phyloP scores from a whole-genome alignment of 1,284 basidiomycete genomes.

The Cystobasidium sp. region DNA sequence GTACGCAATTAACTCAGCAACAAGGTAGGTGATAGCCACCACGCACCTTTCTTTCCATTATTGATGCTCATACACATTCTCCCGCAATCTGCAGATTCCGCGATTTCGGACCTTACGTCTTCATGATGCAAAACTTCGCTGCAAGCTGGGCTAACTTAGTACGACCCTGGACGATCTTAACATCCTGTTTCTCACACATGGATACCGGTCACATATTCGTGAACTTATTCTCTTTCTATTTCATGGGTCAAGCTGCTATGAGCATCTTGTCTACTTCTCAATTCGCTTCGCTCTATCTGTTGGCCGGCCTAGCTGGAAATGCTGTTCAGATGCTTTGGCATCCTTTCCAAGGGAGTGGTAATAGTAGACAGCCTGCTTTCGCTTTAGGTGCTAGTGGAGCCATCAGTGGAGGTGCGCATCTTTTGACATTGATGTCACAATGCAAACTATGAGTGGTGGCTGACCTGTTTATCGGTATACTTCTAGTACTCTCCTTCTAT shows the following conservation, averaged over 20 bases:
- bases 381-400: conserved; percentile 35
- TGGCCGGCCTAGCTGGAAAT: conserved; percentile 39
- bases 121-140: conserved; percentile 43
- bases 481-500: conserved; percentile 27
- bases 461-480: neutral
- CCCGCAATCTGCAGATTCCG: conserved; percentile 20
- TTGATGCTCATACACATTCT: neutral
- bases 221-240: conserved; percentile 39
- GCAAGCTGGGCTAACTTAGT: conserved; percentile 27
- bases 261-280: conserved; percentile 23
- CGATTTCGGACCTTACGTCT: conserved; percentile 30
- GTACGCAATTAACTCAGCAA: conserved; percentile 29
- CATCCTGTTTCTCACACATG: conserved; percentile 41
- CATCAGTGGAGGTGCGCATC: conserved; percentile 25
- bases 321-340: conserved; percentile 29
- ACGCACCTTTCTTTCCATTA: neutral
- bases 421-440: too few species aligned
- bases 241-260: conserved; percentile 40
- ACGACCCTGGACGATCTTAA: conserved; percentile 38
- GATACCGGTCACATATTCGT: conserved; percentile 36
- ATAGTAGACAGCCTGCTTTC: conserved; percentile 12
- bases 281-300: conserved; percentile 24
- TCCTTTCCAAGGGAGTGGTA: conserved; percentile 5
- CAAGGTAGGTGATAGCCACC: conserved; percentile 13
- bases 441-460: neutral